Conservation (phyloP, 2,329 filamentous ascomycete species). For the Cercospora sojina region DNA sequence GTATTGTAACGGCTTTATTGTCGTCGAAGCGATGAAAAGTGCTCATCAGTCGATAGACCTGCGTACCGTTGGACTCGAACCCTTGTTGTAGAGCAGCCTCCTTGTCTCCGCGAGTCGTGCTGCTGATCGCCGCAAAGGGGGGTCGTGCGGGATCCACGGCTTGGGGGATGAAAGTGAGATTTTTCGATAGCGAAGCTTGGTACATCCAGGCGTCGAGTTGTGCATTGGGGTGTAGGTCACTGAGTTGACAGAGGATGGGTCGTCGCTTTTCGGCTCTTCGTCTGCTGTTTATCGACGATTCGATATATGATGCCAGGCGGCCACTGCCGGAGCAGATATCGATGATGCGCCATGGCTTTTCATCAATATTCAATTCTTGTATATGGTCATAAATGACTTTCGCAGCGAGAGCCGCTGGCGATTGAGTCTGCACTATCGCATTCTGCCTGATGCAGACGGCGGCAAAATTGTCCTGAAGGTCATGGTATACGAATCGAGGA, state of each 20-base stretch:
- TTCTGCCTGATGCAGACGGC: neutral
- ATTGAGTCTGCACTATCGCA: constrained; percentile 35
- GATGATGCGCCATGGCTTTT: constrained; percentile 61
- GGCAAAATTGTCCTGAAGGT: constrained; percentile 63
- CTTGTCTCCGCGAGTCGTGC: constrained; percentile 44
- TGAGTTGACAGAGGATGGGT: constrained; percentile 42
- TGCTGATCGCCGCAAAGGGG: constrained; percentile 43
- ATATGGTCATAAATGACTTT: constrained; percentile 51
- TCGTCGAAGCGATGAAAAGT: constrained; percentile 78
- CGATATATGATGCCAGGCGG: constrained; percentile 49
- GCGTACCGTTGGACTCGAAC: constrained; percentile 25
- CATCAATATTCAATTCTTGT: constrained; percentile 45
- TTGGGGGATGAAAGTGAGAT: constrained; percentile 59
- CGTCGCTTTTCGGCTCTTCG: constrained; percentile 23
- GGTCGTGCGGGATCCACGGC: constrained; percentile 65
- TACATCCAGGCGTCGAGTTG: constrained; percentile 41
- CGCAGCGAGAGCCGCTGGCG: constrained; percentile 63
- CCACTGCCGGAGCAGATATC: constrained; percentile 77
- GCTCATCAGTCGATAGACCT: constrained; percentile 67
- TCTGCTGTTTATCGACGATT: constrained; percentile 35
- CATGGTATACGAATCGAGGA: constrained; percentile 62
- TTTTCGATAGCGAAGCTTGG: constrained; percentile 38
- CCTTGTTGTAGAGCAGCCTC: constrained; percentile 19
- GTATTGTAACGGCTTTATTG: constrained; percentile 57
- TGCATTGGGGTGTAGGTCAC: constrained; percentile 40